A percentile compares a stretch with the other conserved stretches of the same genome.
Conservation (phyloP, 2,329 filamentous ascomycete genomes). For the Neurospora sp. region DNA sequence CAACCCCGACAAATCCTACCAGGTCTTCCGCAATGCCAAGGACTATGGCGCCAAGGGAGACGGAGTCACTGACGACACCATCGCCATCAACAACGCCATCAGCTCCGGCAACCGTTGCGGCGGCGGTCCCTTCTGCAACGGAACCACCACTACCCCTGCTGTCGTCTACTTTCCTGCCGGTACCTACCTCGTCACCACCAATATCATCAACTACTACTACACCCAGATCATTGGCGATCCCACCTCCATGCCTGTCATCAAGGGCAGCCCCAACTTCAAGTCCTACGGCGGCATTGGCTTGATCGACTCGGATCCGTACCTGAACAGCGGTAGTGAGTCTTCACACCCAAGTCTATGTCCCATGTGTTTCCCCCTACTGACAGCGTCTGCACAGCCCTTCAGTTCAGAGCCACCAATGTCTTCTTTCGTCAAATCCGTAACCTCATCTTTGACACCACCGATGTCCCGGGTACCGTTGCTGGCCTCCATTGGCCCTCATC, state of each 20-base stretch:
- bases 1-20: constrained; percentile 31
- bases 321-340: constrained; percentile 11
- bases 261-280: constrained; percentile 38
- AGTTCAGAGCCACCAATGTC: constrained; percentile 47
- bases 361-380: background rate
- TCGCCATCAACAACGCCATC: constrained; percentile 40
- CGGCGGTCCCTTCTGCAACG: constrained; percentile 24
- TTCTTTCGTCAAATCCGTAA: constrained; percentile 52
- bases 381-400: constrained; percentile 18
- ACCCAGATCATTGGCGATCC: constrained; percentile 68
- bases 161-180: constrained; percentile 22
- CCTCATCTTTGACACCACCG: constrained; percentile 45
- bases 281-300: constrained; percentile 28
- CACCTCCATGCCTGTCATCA: constrained; percentile 43
- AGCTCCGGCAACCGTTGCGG: constrained; percentile 33
- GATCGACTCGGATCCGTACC: constrained; percentile 37
- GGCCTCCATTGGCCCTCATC: constrained; percentile 62
- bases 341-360: too few relatives aligned
- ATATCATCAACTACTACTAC: constrained; percentile 68
- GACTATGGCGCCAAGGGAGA: constrained; percentile 32
- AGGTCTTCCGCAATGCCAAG: constrained; percentile 38
- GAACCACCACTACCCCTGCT: constrained; percentile 21
- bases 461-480: constrained; percentile 32
- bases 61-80: constrained; percentile 43
- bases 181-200: constrained; percentile 59